A percentile compares a stretch with the other conserved stretches of the same genome.
Conservation (phyloP, 108 stramenopile species). For the Nitzschia sp. region DNA sequence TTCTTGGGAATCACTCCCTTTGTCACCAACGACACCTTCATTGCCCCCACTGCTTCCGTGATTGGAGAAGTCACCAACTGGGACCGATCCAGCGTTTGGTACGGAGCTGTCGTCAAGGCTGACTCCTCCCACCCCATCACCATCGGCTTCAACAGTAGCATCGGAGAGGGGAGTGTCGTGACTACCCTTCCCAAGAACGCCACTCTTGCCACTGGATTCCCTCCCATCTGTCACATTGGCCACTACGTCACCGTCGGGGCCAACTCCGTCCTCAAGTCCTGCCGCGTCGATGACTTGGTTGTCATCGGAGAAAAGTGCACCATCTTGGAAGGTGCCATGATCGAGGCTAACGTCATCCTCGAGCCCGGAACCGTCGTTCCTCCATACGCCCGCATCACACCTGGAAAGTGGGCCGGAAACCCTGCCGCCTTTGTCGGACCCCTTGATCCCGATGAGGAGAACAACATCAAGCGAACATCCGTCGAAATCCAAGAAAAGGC, state of each 20-base stretch:
- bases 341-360: slow-evolving; percentile 81
- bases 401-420: slow-evolving; percentile 93
- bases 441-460: slow-evolving; percentile 73
- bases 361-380: slow-evolving; percentile 91
- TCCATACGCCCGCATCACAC: slow-evolving; percentile 80
- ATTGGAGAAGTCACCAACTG: slow-evolving; percentile 96
- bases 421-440: slow-evolving; percentile 79
- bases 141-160: slow-evolving; percentile 79
- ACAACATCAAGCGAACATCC: slow-evolving; percentile 64
- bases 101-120: slow-evolving; percentile 94
- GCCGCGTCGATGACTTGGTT: slow-evolving; percentile 81
- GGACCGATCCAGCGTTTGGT: slow-evolving; percentile 94
- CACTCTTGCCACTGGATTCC: slow-evolving; percentile 70
- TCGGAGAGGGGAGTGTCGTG: slow-evolving; percentile 90
- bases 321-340: slow-evolving; percentile 84
- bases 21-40: slow-evolving; percentile 90
- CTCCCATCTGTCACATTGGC: slow-evolving; percentile 79
- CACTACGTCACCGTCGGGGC: slow-evolving; percentile 83
- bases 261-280: slow-evolving; percentile 76
- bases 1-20: slow-evolving; percentile 73
- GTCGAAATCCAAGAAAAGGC: slow-evolving; percentile 63
- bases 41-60: slow-evolving; percentile 95
- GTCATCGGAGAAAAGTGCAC: slow-evolving; percentile 85
- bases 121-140: slow-evolving; percentile 80
- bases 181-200: slow-evolving; percentile 66